Percentiles rank a stretch among this genome's conserved stretches.
Evolutionary conservation across 2,329 filamentous ascomycete species (phyloP).

Genomic region (Sphaerulina populicola): DNA sequence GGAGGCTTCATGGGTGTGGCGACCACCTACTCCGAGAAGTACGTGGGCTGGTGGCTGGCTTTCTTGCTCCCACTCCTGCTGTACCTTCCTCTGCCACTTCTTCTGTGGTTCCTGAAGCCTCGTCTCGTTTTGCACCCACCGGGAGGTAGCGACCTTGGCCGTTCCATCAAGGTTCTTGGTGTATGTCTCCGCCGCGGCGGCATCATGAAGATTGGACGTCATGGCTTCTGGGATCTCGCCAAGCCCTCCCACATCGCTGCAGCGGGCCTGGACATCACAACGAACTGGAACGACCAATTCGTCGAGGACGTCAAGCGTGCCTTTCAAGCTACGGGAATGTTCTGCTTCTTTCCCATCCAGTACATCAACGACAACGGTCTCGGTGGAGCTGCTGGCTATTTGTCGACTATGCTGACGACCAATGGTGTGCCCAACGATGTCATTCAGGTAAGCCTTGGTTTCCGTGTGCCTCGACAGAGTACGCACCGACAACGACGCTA

Average conservation of each 20-base stretch:
- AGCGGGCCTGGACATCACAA: constrained; percentile 16
- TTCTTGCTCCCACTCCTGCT: constrained; percentile 54
- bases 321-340: constrained; percentile 47
- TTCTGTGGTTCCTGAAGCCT: constrained; percentile 26
- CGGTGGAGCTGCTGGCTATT: constrained; percentile 20
- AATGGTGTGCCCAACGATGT: constrained; percentile 41
- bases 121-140: constrained; percentile 23
- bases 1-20: constrained; percentile 20
- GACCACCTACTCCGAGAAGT: constrained; percentile 51
- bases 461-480: neutral
- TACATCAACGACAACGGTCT: constrained; percentile 32
- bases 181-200: constrained; percentile 17
- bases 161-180: constrained; percentile 22
- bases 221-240: constrained; percentile 25
- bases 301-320: constrained; percentile 62
- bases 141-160: constrained; percentile 22
- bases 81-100: constrained; percentile 45
- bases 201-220: constrained; percentile 14
- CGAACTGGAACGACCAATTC: constrained; percentile 58
- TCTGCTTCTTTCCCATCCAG: constrained; percentile 45
- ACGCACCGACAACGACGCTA: neutral
- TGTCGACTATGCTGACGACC: constrained; percentile 26
- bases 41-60: constrained; percentile 57
- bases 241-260: constrained; percentile 26
- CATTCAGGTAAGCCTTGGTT: constrained; percentile 24